These are phyloP conservation scores for Blastocystis sp. DNA, from an alignment of 352 stramenopile genomes.

Conservation along the genomic window DNA sequence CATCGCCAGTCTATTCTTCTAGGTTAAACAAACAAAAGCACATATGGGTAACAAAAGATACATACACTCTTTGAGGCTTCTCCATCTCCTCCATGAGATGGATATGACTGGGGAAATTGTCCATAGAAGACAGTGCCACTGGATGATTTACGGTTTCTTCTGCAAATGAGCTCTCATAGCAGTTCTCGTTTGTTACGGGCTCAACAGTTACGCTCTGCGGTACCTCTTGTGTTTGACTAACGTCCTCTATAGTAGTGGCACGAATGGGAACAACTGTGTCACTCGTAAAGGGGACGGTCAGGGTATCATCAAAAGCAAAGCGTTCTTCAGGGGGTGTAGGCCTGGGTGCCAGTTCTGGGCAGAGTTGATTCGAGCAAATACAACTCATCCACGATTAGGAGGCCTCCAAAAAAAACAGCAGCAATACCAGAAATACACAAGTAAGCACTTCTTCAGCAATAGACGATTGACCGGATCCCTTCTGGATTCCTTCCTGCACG, in stretches of 20 bases:
- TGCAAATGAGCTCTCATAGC: not conserved
- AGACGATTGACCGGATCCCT: too few species aligned
- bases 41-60: slow-evolving; percentile 20
- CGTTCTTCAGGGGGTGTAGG: too few species aligned
- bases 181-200: not conserved
- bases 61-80: not conserved
- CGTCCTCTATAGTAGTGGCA: not conserved
- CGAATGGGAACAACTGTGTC: not conserved
- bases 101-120: not conserved
- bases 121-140: not conserved
- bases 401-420: too few species aligned
- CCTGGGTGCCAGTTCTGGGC: too few species aligned
- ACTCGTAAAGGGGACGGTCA: not conserved
- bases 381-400: too few species aligned
- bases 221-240: not conserved
- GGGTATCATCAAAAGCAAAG: not conserved
- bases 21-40: not conserved
- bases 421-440: too few species aligned
- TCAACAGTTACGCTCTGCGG: not conserved
- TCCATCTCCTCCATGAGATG: not conserved
- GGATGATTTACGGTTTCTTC: not conserved
- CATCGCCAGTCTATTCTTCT: too few species aligned
- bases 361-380: too few species aligned
- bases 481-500: too few species aligned
- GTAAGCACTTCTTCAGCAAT: too few species aligned